phyloP scores from a whole-genome alignment of 768 basidiomycete species.

The Suillus cothurnatus region DNA sequence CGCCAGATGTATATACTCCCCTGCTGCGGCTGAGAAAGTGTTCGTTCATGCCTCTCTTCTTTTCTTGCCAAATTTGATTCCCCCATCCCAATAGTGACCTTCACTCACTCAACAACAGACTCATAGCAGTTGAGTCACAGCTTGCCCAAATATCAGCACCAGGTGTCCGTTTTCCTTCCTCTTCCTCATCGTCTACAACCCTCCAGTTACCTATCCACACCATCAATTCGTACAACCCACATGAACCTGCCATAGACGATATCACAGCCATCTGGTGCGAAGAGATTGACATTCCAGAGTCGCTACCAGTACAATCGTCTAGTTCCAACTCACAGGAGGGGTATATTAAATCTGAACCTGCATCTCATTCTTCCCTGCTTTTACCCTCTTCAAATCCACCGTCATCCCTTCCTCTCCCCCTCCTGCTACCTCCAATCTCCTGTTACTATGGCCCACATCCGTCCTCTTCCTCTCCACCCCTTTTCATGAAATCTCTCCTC shows the following conservation, averaged over 20 bases:
- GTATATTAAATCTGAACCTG: slow-evolving; percentile 40
- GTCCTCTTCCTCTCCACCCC: slow-evolving; percentile 26
- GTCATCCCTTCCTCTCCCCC: slow-evolving; percentile 23
- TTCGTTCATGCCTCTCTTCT: slow-evolving; percentile 36
- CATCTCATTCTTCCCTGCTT: slow-evolving; percentile 14
- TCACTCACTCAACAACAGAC: slow-evolving; percentile 80
- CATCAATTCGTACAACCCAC: slow-evolving; percentile 36
- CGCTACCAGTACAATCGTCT: slow-evolving; percentile 18
- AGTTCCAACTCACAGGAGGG: slow-evolving; percentile 14
- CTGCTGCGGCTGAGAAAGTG: slow-evolving; percentile 87
- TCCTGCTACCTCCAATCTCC: slow-evolving; percentile 21
- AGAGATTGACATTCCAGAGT: slow-evolving; percentile 44
- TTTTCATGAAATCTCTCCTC: slow-evolving; percentile 42
- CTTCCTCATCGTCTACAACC: slow-evolving; percentile 25
- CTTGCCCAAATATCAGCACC: slow-evolving; percentile 49
- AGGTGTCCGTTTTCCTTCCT: slow-evolving; percentile 24
- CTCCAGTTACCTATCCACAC: slow-evolving; percentile 37
- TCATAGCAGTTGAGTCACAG: slow-evolving; percentile 67
- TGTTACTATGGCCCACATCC: slow-evolving; percentile 26
- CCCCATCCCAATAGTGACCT: slow-evolving; percentile 53
- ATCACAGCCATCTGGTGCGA: slow-evolving; percentile 62
- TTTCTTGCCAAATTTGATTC: not conserved
- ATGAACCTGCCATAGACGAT: slow-evolving; percentile 47
- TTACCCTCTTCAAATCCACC: slow-evolving; percentile 21
- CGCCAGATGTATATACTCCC: slow-evolving; percentile 72